Evolutionary conservation across 1,284 basidiomycete species (phyloP), one percentile per base, ranked within the genome.

Genomic region (Caloboletus firmus): DNA sequence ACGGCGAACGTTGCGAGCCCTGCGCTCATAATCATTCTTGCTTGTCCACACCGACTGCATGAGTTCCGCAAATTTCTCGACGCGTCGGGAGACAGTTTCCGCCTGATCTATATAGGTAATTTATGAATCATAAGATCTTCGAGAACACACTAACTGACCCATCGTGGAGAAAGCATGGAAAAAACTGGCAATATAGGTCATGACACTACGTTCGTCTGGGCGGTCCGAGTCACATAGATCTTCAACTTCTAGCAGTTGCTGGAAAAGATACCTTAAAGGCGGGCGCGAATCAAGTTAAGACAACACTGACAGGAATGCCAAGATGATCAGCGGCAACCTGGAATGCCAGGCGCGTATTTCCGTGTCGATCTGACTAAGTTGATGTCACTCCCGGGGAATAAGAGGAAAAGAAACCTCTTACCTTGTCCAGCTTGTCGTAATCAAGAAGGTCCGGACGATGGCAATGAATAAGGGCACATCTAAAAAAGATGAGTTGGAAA

Each of bases 91-190:
- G 18, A 95, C 94, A 0, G 93, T 97, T 69, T 98, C 94, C 6
- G 92, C 90, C 72, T 98, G 95, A 65, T 98, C 95, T 96, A 41
- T 34, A 55, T 8, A 22, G 3, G 18, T n/a, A 13, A 39, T 36
- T 15, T 18, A 20, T 51, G 34, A 50, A 24, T 17, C 28, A 26
- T 0, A 11, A 30, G 2, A 42, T 15, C 15, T 24, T 28, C 15
- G n/a, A 53, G 22, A 41, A 37, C 24, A 37, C 24, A 5, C 36
- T 28, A 4, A 69, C 82, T 58, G 61, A 93, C 94, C 93, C 88
- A 97, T 95, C 1, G 92, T 89, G 0, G 94, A 96, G 71, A 99
- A 99, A 0, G 96, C 96, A 70, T 99, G 96, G 79, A 99, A 99
- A 74, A 84, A 98, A 66, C 94, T 94, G 35, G 96, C 96, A 50